These are phyloP conservation scores for Nicotiana benthamiana DNA, from an alignment of 257 asterid species.

Conservation along the genomic window DNA sequence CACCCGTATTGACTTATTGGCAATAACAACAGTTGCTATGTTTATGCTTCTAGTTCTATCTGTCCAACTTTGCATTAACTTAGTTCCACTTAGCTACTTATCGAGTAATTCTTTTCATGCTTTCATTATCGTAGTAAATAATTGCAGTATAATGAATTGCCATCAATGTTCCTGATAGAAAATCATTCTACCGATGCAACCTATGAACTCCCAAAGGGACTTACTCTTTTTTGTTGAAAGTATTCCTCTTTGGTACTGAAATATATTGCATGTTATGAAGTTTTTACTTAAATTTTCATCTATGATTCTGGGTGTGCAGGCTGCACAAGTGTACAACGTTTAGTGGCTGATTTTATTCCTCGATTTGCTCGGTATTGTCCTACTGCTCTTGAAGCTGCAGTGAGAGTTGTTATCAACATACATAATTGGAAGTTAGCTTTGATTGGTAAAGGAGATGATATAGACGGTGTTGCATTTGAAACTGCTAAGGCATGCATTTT, in stretches of 20 bases:
- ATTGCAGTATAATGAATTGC: background rate
- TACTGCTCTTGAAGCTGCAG: constrained; percentile 78
- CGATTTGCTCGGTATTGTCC: constrained; percentile 73
- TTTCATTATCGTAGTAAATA: background rate
- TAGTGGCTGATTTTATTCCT: constrained; percentile 63
- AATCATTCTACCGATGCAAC: background rate
- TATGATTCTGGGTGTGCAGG: constrained; percentile 40
- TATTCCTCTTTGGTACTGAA: background rate
- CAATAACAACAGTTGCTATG: background rate
- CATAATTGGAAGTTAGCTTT: constrained; percentile 46
- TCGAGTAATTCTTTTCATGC: background rate
- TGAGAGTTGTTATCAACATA: constrained; percentile 48
- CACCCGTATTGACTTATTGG: background rate
- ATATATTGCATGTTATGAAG: background rate
- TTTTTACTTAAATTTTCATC: background rate
- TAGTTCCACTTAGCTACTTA: background rate
- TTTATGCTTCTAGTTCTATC: background rate
- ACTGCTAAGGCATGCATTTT: constrained; percentile 72
- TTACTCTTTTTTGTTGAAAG: background rate
- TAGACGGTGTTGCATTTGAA: constrained; percentile 66
- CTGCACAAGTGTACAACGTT: constrained; percentile 56
- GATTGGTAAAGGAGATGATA: constrained; percentile 55
- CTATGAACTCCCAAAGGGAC: background rate
- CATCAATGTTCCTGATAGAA: background rate
- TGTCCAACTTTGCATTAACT: background rate